Base-by-base conservation (phyloP, 2,329 filamentous ascomycete species). In the Colletotrichum liaoningense region DNA sequence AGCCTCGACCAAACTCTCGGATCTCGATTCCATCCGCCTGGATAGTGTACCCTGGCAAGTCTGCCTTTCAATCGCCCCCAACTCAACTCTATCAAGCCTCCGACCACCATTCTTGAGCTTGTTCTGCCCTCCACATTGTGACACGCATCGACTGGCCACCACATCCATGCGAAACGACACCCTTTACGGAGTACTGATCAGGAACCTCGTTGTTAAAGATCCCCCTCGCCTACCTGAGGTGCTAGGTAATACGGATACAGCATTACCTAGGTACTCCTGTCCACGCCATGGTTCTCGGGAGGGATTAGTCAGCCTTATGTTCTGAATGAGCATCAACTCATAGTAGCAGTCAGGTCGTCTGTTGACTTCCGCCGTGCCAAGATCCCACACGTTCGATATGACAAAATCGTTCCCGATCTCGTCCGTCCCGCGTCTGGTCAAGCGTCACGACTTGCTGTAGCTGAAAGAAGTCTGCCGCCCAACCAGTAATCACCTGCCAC, bases 1-100 rank as follows among this genome's bases (percentile, higher is more conserved):
- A 70, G 46, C 67, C 67, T 55, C 54, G 67, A 73, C 70, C 70
- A 54, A 62, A 52, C 22, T 30, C 55, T 66, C 70, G 70, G 70
- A 56, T 57, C 30, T 52, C 54, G n/a, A 22, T 38, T 22, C 42
- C n/a, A 62, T 52, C 58, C 38, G 56, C 56, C 35, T 62, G 70
- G 60, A 38, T 70, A 73, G 67, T 42, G 56, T 70, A 73, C 60
- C 70, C 70, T 42, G 35, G 63, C 63, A 42, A 42, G 38, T 42
- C 38, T 42, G 38, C 14, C 38, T 42, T 22, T n/a, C 52, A n/a
- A 42, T 52, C 49, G 63, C 11, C 52, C 33, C 28, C 46, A 26
- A 24, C 30, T 26, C 28, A 30, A 63, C 22, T 56, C 19, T 33
- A 49, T 22, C 30, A 64, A 30, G 12, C 33, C 30, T 24, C 42